Evolutionary conservation across 2,329 filamentous ascomycete species (phyloP).

Genomic region (Fusarium xyrophilum): DNA sequence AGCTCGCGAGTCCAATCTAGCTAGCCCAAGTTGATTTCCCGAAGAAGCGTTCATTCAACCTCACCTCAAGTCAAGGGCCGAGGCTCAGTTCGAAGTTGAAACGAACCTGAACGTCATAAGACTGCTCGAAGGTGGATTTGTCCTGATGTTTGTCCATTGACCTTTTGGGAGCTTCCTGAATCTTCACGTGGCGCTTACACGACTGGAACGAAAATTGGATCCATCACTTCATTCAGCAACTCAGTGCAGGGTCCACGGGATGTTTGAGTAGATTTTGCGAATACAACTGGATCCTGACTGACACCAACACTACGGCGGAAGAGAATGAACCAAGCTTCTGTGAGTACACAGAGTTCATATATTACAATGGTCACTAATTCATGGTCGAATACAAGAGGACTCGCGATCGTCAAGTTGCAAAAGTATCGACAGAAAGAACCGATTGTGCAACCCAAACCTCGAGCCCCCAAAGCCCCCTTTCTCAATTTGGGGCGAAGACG

Average conservation of each 20-base stretch:
- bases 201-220: fast-evolving
- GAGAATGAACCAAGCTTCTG: fast-evolving
- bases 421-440: neutral
- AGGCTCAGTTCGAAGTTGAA: fast-evolving
- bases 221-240: fast-evolving
- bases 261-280: too few species aligned
- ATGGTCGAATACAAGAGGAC: fast-evolving
- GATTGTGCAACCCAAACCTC: neutral
- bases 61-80: too few species aligned
- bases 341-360: fast-evolving
- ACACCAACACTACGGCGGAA: too few species aligned
- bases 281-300: too few species aligned
- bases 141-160: neutral
- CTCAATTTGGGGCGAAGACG: neutral
- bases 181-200: fast-evolving
- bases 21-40: fast-evolving
- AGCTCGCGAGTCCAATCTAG: too few species aligned
- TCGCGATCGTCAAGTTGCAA: neutral
- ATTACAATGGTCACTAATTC: fast-evolving
- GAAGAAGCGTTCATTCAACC: fast-evolving
- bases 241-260: too few species aligned
- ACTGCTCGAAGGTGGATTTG: fast-evolving
- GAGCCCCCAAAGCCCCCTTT: neutral
- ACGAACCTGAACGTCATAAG: neutral
- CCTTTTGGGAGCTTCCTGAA: neutral